A percentile compares a stretch with the other conserved stretches of the same genome.
phyloP scores from a whole-genome alignment of 768 basidiomycete genomes.

The Amanita rimosa region DNA sequence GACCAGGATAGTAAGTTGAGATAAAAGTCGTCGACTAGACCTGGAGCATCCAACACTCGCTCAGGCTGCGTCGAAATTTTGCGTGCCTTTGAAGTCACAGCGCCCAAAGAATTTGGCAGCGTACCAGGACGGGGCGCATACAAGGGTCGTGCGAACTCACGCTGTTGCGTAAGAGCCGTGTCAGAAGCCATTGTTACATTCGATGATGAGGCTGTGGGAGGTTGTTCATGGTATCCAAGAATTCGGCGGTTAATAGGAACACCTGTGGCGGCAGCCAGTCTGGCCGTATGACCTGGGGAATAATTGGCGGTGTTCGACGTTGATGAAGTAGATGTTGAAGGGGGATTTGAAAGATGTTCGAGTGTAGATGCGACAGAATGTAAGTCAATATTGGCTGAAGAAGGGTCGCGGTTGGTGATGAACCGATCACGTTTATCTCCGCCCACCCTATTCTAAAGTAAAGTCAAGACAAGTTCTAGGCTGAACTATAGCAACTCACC shows the following conservation, averaged over 20 bases:
- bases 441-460: slow-evolving; percentile 31
- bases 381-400: slow-evolving; percentile 26
- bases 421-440: slow-evolving; percentile 52
- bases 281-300: slow-evolving; percentile 71
- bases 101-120: slow-evolving; percentile 51
- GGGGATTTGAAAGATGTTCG: slow-evolving; percentile 24
- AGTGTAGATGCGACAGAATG: slow-evolving; percentile 48
- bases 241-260: slow-evolving; percentile 73
- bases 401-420: slow-evolving; percentile 48
- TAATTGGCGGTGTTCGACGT: slow-evolving; percentile 43
- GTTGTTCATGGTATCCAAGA: slow-evolving; percentile 81
- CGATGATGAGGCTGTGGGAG: slow-evolving; percentile 62
- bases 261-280: slow-evolving; percentile 66
- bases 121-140: slow-evolving; percentile 57
- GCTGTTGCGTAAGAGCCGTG: slow-evolving; percentile 61
- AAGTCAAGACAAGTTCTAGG: slow-evolving; percentile 8
- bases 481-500: slow-evolving; percentile 17
- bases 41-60: slow-evolving; percentile 92
- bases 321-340: slow-evolving; percentile 16
- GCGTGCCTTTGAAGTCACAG: slow-evolving; percentile 58
- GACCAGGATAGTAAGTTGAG: slow-evolving; percentile 92
- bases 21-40: slow-evolving; percentile 93
- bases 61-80: slow-evolving; percentile 83
- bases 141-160: slow-evolving; percentile 65
- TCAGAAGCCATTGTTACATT: slow-evolving; percentile 22